These are phyloP conservation scores for Ulota crispa DNA, from an alignment of 225 moss, liverwort and hornwort genomes.

Conservation along the genomic window DNA sequence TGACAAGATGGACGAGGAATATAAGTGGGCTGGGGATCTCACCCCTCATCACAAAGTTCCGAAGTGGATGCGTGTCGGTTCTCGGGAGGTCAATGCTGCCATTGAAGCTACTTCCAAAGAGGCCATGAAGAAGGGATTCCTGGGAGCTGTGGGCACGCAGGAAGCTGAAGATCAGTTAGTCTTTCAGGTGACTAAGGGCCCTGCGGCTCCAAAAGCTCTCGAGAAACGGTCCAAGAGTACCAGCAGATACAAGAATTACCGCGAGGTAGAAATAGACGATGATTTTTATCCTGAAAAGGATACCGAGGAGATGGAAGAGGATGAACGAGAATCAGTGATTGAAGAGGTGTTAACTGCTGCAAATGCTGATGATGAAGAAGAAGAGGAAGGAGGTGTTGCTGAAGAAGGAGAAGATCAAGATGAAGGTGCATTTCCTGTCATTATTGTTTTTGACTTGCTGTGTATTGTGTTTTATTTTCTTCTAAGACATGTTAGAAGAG, in stretches of 20 bases:
- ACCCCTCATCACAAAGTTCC: slow-evolving; percentile 73
- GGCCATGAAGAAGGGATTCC: slow-evolving; percentile 83
- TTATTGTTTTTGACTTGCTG: not conserved
- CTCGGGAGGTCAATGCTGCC: slow-evolving; percentile 92
- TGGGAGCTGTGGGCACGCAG: slow-evolving; percentile 84
- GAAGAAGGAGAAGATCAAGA: slow-evolving; percentile 63
- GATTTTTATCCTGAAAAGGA: slow-evolving; percentile 61
- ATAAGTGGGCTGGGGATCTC: slow-evolving; percentile 84
- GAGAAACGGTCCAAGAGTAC: slow-evolving; percentile 60
- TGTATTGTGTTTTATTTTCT: not conserved
- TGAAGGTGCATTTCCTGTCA: slow-evolving; percentile 42
- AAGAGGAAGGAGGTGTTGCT: slow-evolving; percentile 62
- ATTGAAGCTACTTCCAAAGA: slow-evolving; percentile 94
- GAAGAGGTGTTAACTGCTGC: slow-evolving; percentile 83
- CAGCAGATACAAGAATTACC: slow-evolving; percentile 55
- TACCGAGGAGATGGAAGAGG: slow-evolving; percentile 58
- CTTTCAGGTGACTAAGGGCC: slow-evolving; percentile 66
- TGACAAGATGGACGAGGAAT: slow-evolving; percentile 98
- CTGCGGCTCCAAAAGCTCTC: slow-evolving; percentile 44
- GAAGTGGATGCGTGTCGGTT: slow-evolving; percentile 95
- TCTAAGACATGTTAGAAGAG: not conserved
- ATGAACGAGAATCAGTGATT: slow-evolving; percentile 62
- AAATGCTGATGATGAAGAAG: slow-evolving; percentile 56
- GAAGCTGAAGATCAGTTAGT: slow-evolving; percentile 87
- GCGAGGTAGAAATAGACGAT: slow-evolving; percentile 56